Base-by-base conservation (phyloP, 148 eudicot genomes). In the Silene uniflora region DNA sequence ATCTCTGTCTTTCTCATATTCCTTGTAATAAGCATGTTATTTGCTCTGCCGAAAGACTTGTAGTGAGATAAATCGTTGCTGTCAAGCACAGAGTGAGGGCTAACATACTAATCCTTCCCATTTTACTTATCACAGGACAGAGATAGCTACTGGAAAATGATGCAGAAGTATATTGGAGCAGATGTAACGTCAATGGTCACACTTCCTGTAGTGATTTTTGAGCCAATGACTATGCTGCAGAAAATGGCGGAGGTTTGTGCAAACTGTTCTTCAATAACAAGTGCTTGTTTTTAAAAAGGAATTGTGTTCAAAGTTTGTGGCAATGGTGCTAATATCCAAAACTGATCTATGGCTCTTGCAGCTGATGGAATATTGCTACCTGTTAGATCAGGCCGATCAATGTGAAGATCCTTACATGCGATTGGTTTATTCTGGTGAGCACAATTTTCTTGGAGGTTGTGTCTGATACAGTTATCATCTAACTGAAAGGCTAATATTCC, bases 181-280 rank as follows among this genome's bases (percentile, higher is more conserved):
- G 99, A 95, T 86, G 87, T 95, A 58, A 95, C 99, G 49, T 95
- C 99, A 76, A 85, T 95, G 99, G 99, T 95, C 71, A 95, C 99
- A 0, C 94, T 95, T 58, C 99, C 99, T 3, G 99, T 95, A 27
- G 86, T 88, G 74, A 95, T 95, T 73, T 95, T 92, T 85, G 99
- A 95, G 93, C 98, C 99, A 27, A 92, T 95, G 99, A 89, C 99
- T 23, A 92, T 92, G 97, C 88, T 92, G 76, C 99, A 95, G 76
- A 95, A 92, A 86, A 89, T 95, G 92, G 99, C 99, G 13, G 99
- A 95, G 99, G 99, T 95, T 84, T 81, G 83, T 83, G 67, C 54
- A 63, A n/a, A 44, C 59, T 56, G 79, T 35, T 69, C 44, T 47
- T 60, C 55, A 39, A 46, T 19, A 62, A 21, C 47, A 32, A 21